Evolutionary conservation across 2,329 filamentous ascomycete genomes (phyloP).

Genomic region (Colletotrichum theobromicola): DNA sequence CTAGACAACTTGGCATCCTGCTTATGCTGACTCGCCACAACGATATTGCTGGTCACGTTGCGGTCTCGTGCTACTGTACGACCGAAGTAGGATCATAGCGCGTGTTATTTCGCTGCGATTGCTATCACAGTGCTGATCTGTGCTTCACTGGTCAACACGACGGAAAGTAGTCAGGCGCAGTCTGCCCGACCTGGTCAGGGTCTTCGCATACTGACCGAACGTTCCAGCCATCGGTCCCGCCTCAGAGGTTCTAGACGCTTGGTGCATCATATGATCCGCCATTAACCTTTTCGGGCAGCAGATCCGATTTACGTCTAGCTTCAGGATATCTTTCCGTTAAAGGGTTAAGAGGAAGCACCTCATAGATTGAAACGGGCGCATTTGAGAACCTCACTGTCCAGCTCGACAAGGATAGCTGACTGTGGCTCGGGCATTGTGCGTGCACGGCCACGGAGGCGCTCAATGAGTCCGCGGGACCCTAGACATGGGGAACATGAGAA

Average conservation of each 20-base stretch:
- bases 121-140: neutral
- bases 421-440: neutral
- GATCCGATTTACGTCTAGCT: neutral
- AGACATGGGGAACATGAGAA: neutral
- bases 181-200: neutral
- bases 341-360: neutral
- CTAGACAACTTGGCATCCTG: neutral
- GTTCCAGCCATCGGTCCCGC: neutral
- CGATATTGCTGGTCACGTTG: neutral
- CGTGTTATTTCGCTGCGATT: neutral
- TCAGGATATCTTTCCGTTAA: neutral
- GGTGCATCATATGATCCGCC: neutral
- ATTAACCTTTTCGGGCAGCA: neutral
- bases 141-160: neutral
- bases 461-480: neutral
- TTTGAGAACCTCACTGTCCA: neutral
- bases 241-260: neutral
- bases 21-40: neutral
- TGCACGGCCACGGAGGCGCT: neutral
- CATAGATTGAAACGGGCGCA: neutral
- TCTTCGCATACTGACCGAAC: neutral
- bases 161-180: neutral
- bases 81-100: neutral
- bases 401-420: neutral
- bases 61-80: neutral